These are phyloP conservation scores for Ophiostoma sp. DNA, from an alignment of 2,329 filamentous ascomycete genomes.

Conservation along the genomic window DNA sequence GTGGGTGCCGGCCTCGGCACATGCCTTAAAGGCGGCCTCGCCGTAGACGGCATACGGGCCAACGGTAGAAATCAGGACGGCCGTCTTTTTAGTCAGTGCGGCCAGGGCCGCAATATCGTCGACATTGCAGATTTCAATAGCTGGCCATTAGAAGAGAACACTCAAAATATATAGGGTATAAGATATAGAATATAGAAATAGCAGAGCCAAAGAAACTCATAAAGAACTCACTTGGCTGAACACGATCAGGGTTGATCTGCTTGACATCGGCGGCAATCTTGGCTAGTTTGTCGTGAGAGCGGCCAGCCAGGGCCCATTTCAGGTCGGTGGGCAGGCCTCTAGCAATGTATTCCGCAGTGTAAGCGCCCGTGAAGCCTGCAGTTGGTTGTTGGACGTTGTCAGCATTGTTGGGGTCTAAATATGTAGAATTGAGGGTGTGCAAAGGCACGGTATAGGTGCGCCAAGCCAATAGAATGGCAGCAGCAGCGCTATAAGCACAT, in stretches of 20 bases:
- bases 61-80: constrained; percentile 53
- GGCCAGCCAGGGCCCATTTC: constrained; percentile 83
- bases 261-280: constrained; percentile 62
- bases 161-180: no score
- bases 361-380: constrained; percentile 76
- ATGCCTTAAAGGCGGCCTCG: constrained; percentile 56
- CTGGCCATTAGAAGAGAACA: constrained; percentile 32
- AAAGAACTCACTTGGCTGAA: constrained; percentile 53
- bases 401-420: background rate
- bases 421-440: background rate
- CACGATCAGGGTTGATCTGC: constrained; percentile 61
- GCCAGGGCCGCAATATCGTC: constrained; percentile 41
- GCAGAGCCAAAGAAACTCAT: no score
- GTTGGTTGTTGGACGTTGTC: background rate
- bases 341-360: constrained; percentile 70
- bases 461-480: background rate
- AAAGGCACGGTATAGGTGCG: background rate
- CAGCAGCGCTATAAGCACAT: background rate
- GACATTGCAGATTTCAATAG: constrained; percentile 49
- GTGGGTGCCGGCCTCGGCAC: constrained; percentile 58
- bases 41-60: constrained; percentile 55
- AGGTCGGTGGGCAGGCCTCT: constrained; percentile 66
- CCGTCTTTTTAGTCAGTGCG: constrained; percentile 51
- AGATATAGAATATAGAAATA: no score
- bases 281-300: constrained; percentile 70